Conservation (phyloP, 108 stramenopile genomes). For the Fragilaria crotonensis region DNA sequence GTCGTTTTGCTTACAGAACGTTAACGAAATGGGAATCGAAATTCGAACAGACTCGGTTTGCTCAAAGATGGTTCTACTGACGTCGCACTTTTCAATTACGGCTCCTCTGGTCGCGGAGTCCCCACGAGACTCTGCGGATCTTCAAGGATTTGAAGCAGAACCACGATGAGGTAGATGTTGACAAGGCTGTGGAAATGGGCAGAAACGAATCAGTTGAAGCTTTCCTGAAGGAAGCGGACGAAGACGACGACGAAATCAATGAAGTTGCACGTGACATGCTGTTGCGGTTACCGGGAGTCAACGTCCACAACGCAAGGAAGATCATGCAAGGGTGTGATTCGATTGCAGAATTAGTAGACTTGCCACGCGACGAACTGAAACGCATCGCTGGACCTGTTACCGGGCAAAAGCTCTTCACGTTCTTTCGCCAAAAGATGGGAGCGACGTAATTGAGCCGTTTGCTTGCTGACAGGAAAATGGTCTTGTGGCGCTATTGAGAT, state of each 20-base stretch:
- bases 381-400: constrained; percentile 68
- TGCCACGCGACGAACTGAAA: constrained; percentile 74
- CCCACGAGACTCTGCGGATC: constrained; percentile 88
- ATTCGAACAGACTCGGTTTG: constrained; percentile 74
- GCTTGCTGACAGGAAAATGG: no score
- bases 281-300: constrained; percentile 86
- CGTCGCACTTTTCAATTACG: constrained; percentile 82
- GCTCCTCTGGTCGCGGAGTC: constrained; percentile 89
- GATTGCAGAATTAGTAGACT: constrained; percentile 66
- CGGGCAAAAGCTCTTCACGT: constrained; percentile 85
- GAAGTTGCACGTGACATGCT: constrained; percentile 85
- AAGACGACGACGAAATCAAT: constrained; percentile 70
- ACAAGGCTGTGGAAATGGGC: constrained; percentile 74
- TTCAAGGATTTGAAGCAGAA: constrained; percentile 80
- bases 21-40: constrained; percentile 74
- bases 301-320: constrained; percentile 63
- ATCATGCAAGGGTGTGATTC: constrained; percentile 82
- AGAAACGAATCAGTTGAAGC: constrained; percentile 69
- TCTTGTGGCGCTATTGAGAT: no score
- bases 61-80: constrained; percentile 83
- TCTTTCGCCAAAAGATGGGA: constrained; percentile 51
- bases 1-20: constrained; percentile 79
- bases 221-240: constrained; percentile 28
- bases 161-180: constrained; percentile 84
- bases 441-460: constrained; percentile 3